A percentile compares a stretch with the other conserved stretches of the same genome.
These are phyloP conservation scores for Dalechampia spathulata DNA, from an alignment of 441 rosid species.

Conservation along the genomic window DNA sequence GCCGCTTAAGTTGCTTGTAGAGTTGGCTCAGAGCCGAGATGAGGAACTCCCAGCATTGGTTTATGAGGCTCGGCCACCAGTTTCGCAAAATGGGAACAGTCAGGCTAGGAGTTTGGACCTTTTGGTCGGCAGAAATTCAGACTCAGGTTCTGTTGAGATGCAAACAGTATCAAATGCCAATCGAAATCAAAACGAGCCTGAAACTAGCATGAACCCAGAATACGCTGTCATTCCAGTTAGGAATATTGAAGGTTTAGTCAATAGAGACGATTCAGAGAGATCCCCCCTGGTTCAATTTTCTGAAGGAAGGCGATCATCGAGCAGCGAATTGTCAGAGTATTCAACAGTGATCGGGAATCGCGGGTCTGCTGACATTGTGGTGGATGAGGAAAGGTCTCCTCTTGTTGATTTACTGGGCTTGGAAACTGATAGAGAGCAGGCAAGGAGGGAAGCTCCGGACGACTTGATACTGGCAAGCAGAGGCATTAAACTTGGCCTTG, in stretches of 20 bases:
- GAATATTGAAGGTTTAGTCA: conserved; percentile 26
- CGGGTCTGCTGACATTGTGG: conserved; percentile 30
- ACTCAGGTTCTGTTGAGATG: conserved; percentile 72
- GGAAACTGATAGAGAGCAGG: conserved; percentile 38
- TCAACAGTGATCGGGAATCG: conserved; percentile 33
- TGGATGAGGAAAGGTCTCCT: conserved; percentile 76
- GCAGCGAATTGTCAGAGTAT: conserved; percentile 40
- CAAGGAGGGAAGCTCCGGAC: conserved; percentile 29
- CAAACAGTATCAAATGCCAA: conserved; percentile 40
- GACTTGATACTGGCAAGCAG: conserved; percentile 16
- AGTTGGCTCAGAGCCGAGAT: conserved; percentile 79
- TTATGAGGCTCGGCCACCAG: conserved; percentile 86
- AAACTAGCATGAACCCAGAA: conserved; percentile 20
- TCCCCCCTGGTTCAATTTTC: conserved; percentile 38
- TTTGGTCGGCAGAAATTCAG: conserved; percentile 59
- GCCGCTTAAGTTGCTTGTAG: conserved; percentile 87
- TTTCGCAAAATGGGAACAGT: conserved; percentile 29
- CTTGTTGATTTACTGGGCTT: conserved; percentile 48
- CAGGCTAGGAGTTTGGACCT: conserved; percentile 42
- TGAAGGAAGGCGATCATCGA: conserved; percentile 32
- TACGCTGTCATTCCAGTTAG: conserved; percentile 22
- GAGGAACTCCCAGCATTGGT: conserved; percentile 95
- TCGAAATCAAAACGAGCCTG: conserved; percentile 21
- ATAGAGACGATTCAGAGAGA: conserved; percentile 39
- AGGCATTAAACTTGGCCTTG: conserved; percentile 93